Base-by-base conservation (phyloP, 306 rosid genomes). In the Dryas octopetala region DNA sequence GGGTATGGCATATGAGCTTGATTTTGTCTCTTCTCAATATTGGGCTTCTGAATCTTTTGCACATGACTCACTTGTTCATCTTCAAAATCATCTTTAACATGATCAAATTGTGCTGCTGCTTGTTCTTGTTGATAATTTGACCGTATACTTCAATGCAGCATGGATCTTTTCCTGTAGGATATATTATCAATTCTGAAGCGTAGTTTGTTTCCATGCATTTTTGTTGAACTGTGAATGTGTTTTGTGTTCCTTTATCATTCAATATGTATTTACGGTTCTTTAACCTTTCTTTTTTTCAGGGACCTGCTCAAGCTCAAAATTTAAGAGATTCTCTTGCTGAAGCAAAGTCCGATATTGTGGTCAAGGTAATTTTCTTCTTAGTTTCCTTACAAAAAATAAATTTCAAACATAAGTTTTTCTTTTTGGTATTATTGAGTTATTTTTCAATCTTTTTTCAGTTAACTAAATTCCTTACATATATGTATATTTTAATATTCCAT, bases 271-370 rank as follows among this genome's bases (percentile, higher is more conserved):
- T 55, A n/a, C 10, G 28, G 75, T 9, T 54, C 58, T 60, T 15
- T 59, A 46, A 9, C 16, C 41, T 59, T 15, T 68, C 7, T 63
- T 59, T 65, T 57, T 46, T 61, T 63, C 82, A 95, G 99, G 99
- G 97, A 74, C 99, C 99, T 80, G 99, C 99, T 50, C 99, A 95
- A 83, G 99, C 99, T 9, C 99, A 95, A 88, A 95, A 95, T 79
- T 76, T 95, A 10, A 84, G 97, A 78, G 99, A 95, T 75, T 95
- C 99, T 19, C 90, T 95, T 63, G 83, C 86, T 74, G 97, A 89
- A 73, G 97, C 89, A 1, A 95, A 89, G 81, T 95, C 97, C 79
- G 90, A 95, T 78, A 88, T 90, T 73, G 97, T 89, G 65, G 99
- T 95, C 62, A 95, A 95, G 99, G 99, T 95, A 82, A 83, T 67